Evolutionary conservation across 495 filamentous ascomycete genomes (phyloP).

Genomic region (Penicillium flavigenum): DNA sequence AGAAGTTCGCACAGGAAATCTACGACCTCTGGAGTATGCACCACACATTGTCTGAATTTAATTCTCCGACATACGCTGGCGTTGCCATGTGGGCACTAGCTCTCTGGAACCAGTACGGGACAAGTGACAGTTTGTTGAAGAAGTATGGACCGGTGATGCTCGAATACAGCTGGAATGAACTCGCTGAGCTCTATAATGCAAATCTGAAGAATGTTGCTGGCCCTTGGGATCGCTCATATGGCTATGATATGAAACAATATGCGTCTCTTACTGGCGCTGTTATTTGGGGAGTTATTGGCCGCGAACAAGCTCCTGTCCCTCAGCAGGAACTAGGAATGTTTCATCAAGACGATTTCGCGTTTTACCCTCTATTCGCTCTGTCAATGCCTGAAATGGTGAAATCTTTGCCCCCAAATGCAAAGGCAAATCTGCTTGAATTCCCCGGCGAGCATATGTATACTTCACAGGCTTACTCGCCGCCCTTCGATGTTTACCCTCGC

Average conservation of each 20-base stretch:
- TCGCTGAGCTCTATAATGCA: slow-evolving; percentile 36
- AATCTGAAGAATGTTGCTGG: slow-evolving; percentile 42
- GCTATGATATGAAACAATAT: slow-evolving; percentile 46
- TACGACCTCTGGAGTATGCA: slow-evolving; percentile 39
- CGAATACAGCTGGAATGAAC: slow-evolving; percentile 33
- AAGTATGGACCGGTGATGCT: slow-evolving; percentile 32
- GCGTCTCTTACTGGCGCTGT: slow-evolving; percentile 36
- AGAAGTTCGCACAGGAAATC: slow-evolving; percentile 35
- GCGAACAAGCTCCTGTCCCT: slow-evolving; percentile 27
- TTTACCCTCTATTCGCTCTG: slow-evolving; percentile 38
- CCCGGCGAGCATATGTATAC: slow-evolving; percentile 36
- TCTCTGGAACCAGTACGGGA: slow-evolving; percentile 40
- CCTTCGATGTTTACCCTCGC: slow-evolving; percentile 39
- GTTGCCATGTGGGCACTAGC: slow-evolving; percentile 43
- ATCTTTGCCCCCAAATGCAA: slow-evolving; percentile 18
- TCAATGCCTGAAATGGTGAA: slow-evolving; percentile 30
- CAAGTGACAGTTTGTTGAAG: slow-evolving; percentile 30
- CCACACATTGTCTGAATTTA: slow-evolving; percentile 44
- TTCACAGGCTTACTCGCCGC: slow-evolving; percentile 37
- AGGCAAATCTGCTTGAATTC: slow-evolving; percentile 29
- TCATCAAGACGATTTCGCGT: slow-evolving; percentile 41
- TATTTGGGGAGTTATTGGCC: slow-evolving; percentile 39
- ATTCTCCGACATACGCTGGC: slow-evolving; percentile 44
- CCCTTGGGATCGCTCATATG: slow-evolving; percentile 46
- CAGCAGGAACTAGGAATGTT: slow-evolving; percentile 32